Evolutionary conservation across 129 eudicot species (phyloP).

Genomic region (Glebionis coronaria): DNA sequence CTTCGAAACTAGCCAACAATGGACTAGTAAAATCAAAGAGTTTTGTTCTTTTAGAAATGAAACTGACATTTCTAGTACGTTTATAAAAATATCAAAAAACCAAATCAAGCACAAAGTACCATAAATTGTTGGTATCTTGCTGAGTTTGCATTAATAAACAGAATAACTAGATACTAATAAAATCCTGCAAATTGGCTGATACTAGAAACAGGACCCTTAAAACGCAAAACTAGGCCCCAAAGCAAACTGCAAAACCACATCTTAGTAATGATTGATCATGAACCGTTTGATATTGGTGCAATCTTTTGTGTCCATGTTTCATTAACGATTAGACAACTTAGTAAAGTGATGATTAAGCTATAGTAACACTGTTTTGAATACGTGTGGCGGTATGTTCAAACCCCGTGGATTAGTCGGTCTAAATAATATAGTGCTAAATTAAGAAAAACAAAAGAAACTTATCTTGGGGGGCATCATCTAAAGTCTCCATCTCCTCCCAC

Average conservation of each 20-base stretch:
- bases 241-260: neutral
- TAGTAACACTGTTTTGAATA: neutral
- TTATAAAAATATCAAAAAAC: neutral
- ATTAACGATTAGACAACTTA: neutral
- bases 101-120: neutral
- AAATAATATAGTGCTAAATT: conserved; percentile 16
- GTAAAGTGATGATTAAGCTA: neutral
- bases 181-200: neutral
- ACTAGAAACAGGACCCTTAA: neutral
- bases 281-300: neutral
- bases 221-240: neutral
- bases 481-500: conserved; percentile 39
- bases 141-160: neutral
- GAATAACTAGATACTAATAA: neutral
- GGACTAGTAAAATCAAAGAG: neutral
- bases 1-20: neutral
- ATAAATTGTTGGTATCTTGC: neutral
- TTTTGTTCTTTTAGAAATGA: neutral
- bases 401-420: too few species aligned
- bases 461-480: conserved; percentile 26
- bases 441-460: conserved; percentile 27
- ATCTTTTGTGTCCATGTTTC: neutral
- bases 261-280: neutral
- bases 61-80: neutral
- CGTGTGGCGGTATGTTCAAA: too few species aligned